phyloP scores from a whole-genome alignment of 1,284 basidiomycete species.

The Apiotrichum gamsii region DNA sequence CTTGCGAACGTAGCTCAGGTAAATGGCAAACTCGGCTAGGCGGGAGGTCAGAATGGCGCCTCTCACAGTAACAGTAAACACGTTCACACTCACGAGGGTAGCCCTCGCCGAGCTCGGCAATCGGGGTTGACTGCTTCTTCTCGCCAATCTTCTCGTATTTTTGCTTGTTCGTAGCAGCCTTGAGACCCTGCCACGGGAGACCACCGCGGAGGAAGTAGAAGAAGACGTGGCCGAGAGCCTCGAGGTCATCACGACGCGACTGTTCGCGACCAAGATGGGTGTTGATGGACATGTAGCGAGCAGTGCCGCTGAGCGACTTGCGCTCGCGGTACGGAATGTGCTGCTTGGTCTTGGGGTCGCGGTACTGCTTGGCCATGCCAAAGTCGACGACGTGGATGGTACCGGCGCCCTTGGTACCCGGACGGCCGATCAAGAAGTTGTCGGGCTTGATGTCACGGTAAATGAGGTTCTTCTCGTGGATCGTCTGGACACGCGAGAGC shows the following conservation, averaged over 20 bases:
- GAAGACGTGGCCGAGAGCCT: constrained; percentile 92
- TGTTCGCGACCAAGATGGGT: constrained; percentile 93
- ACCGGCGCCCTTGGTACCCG: constrained; percentile 78
- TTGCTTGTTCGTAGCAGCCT: constrained; percentile 95
- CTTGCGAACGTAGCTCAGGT: constrained; percentile 93
- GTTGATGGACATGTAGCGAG: constrained; percentile 96
- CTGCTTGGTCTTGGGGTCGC: constrained; percentile 93
- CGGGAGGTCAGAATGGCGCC: background rate
- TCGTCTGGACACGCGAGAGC: constrained; percentile 85
- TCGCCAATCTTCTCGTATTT: constrained; percentile 99
- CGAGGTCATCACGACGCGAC: constrained; percentile 87
- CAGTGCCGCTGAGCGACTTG: constrained; percentile 82
- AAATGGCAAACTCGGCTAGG: constrained; percentile 83
- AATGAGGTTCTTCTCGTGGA: constrained; percentile 95
- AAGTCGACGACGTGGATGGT: constrained; percentile 85
- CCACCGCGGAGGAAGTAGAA: constrained; percentile 95
- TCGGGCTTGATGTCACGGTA: constrained; percentile 98
- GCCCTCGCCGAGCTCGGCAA: constrained; percentile 87
- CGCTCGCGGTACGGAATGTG: constrained; percentile 95
- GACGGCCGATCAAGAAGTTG: constrained; percentile 89
- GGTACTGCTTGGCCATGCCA: constrained; percentile 97
- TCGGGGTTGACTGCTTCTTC: constrained; percentile 95
- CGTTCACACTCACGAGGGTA: constrained; percentile 66
- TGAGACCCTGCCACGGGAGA: constrained; percentile 92
- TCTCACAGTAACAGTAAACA: background rate